Percentiles rank a stretch among this genome's conserved stretches.
Conservation (phyloP, 2,329 filamentous ascomycete genomes). For the Helicocarpus griseus region DNA sequence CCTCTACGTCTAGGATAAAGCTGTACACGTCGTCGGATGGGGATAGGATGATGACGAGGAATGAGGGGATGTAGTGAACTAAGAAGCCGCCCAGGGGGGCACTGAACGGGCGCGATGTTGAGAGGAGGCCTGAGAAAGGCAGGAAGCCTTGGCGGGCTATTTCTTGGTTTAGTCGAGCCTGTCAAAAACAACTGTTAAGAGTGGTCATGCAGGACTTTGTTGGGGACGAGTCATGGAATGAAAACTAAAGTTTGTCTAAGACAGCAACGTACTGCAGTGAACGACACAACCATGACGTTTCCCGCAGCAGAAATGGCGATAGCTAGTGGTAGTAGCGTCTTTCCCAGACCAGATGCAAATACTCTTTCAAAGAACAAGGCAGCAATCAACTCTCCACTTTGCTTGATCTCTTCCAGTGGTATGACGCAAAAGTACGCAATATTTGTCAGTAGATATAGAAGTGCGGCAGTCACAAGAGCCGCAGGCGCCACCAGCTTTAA, state of each 20-base stretch:
- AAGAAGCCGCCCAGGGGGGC: constrained; percentile 59
- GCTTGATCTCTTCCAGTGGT: constrained; percentile 51
- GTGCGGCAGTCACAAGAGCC: constrained; percentile 50
- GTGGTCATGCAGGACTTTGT: background rate
- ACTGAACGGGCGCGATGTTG: constrained; percentile 57
- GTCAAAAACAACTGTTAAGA: constrained; percentile 27
- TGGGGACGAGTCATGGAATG: background rate
- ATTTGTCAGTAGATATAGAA: constrained; percentile 54
- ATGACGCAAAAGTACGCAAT: constrained; percentile 51
- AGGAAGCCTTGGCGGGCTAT: constrained; percentile 63
- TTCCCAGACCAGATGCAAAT: constrained; percentile 36
- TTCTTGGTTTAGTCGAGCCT: constrained; percentile 63
- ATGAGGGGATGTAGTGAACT: constrained; percentile 58
- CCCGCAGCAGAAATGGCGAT: constrained; percentile 59
- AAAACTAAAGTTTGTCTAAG: background rate
- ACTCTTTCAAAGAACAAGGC: constrained; percentile 53
- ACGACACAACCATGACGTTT: constrained; percentile 65
- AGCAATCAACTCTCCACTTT: constrained; percentile 53
- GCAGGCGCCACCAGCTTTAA: constrained; percentile 53
- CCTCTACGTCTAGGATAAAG: constrained; percentile 64
- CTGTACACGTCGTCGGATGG: constrained; percentile 59
- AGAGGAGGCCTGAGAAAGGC: constrained; percentile 51
- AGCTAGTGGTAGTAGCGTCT: constrained; percentile 18
- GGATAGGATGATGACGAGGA: constrained; percentile 56
- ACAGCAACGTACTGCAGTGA: constrained; percentile 48